A percentile compares a stretch with the other conserved stretches of the same genome.
phyloP scores from a whole-genome alignment of 176 grass and related monocot species.

The Puccinellia tenuiflora region DNA sequence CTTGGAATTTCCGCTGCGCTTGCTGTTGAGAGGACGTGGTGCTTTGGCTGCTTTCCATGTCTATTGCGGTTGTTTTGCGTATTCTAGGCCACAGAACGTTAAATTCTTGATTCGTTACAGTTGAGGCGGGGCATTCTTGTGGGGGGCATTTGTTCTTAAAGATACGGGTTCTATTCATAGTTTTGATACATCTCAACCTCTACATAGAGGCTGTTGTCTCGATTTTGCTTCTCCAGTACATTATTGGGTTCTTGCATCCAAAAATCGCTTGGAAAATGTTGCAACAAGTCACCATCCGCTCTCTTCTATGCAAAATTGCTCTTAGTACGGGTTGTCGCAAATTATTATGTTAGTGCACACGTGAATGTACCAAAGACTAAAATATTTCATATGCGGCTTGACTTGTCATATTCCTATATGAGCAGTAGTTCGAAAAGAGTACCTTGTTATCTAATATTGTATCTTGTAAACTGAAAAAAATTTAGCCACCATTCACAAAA shows the following conservation, averaged over 20 bases:
- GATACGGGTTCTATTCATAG: background rate
- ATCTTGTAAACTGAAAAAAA: background rate
- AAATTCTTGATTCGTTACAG: background rate
- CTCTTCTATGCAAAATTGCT: constrained; percentile 11
- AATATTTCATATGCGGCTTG: background rate
- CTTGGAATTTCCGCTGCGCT: background rate
- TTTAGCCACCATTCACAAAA: background rate
- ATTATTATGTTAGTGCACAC: background rate
- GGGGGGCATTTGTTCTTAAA: background rate
- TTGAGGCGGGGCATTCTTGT: background rate
- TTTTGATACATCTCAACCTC: background rate
- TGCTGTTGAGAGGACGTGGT: background rate
- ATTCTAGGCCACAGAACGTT: background rate
- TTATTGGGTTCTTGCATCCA: constrained; percentile 11
- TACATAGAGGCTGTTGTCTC: background rate
- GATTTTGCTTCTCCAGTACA: background rate
- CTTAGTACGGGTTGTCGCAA: background rate
- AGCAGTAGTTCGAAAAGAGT: background rate
- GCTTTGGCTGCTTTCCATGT: background rate
- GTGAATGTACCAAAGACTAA: background rate
- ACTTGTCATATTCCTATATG: background rate
- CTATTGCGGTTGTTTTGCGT: background rate
- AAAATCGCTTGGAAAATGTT: background rate
- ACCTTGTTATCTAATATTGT: background rate
- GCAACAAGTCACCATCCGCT: background rate